Evolutionary conservation across 495 filamentous ascomycete species (phyloP).

Genomic region (Tuber melanosporum): DNA sequence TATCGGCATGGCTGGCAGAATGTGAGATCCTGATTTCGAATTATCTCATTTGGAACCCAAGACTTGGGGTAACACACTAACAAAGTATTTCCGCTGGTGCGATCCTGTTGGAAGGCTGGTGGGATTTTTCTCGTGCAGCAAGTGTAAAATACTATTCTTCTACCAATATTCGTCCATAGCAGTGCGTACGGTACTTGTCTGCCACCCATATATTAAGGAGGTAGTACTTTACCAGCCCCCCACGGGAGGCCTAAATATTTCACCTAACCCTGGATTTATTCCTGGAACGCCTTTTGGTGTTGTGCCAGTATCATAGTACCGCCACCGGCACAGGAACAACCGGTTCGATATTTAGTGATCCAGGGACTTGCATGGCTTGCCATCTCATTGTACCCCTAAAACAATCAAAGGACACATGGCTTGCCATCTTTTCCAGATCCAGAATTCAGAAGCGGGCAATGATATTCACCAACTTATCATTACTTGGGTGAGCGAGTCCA

Average conservation of each 20-base stretch:
- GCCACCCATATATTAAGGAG: not conserved
- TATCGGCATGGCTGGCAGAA: not conserved
- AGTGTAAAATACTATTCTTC: not conserved
- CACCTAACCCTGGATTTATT: not conserved
- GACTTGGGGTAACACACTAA: not conserved
- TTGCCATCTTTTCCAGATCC: not conserved
- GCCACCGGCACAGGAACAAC: not conserved
- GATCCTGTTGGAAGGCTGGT: not conserved
- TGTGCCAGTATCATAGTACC: not conserved
- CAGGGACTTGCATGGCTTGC: not conserved
- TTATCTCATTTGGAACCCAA: not conserved
- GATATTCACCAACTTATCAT: not conserved
- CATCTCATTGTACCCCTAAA: too few relatives aligned
- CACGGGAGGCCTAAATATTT: not conserved
- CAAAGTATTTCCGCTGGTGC: not conserved
- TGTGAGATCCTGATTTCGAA: not conserved
- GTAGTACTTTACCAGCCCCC: not conserved
- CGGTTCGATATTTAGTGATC: not conserved
- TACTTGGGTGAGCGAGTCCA: too few relatives aligned
- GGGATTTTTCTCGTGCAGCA: not conserved
- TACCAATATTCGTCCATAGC: not conserved
- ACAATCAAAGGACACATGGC: too few relatives aligned
- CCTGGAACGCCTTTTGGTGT: not conserved
- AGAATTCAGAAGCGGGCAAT: not conserved
- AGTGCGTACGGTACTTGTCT: not conserved